Percentiles rank a stretch among this genome's conserved stretches.
These are phyloP conservation scores for Aspergillus kassunensis DNA, from an alignment of 495 filamentous ascomycete species.

Conservation along the genomic window DNA sequence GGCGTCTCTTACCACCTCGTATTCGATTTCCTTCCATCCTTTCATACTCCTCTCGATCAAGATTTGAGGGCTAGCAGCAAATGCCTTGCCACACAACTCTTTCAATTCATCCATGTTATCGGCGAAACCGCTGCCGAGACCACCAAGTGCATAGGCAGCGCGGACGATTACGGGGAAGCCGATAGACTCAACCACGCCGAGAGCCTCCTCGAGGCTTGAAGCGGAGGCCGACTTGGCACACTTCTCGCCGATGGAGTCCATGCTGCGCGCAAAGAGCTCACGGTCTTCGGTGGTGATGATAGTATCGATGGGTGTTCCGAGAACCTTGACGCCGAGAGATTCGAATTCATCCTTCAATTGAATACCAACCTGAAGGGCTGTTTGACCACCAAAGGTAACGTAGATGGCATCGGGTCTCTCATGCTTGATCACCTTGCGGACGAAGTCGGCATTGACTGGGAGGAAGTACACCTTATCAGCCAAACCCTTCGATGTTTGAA, in stretches of 20 bases:
- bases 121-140: constrained; percentile 92
- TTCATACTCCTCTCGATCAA: constrained; percentile 98
- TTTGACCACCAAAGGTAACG: constrained; percentile 95
- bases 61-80: constrained; percentile 93
- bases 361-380: constrained; percentile 90
- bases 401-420: constrained; percentile 97
- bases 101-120: constrained; percentile 82
- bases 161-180: constrained; percentile 96
- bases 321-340: constrained; percentile 80
- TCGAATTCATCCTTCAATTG: constrained; percentile 96
- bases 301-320: constrained; percentile 94
- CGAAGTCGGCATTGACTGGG: constrained; percentile 92
- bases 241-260: constrained; percentile 97
- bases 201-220: constrained; percentile 77
- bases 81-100: constrained; percentile 90
- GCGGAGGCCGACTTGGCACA: constrained; percentile 96
- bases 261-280: constrained; percentile 93
- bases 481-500: constrained; percentile 93
- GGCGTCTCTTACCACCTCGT: constrained; percentile 94
- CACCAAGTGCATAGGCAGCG: constrained; percentile 93
- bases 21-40: constrained; percentile 99
- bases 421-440: constrained; percentile 92
- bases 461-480: constrained; percentile 99
- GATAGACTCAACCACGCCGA: constrained; percentile 79
- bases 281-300: constrained; percentile 98